Evolutionary conservation across 164 flowering plant genomes (phyloP), one percentile per base, ranked within the genome.

Genomic region (Platanus orientalis): DNA sequence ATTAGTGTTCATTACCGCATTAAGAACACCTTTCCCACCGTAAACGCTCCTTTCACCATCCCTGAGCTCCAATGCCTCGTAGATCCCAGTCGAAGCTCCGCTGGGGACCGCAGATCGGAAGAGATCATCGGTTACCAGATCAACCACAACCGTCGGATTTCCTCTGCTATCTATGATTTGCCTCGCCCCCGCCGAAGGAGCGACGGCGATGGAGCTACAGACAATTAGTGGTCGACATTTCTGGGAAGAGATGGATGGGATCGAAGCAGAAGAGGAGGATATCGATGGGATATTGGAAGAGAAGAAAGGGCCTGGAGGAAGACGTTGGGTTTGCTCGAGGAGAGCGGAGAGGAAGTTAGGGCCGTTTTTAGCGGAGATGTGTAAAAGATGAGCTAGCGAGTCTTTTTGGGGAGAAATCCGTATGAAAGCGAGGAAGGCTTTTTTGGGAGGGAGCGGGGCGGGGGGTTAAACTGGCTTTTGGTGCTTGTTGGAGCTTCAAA

Each of bases 151-250:
- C 32, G 96, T 94, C 24, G 99, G 97, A 67, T 91, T 94, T 0
- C 99, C 99, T 27, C 99, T 74, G 77, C 97, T 94, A 66, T 94
- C 99, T 0, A 94, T 70, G 72, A 94, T 94, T 96, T 94, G 99
- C 65, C 99, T 76, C 32, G 99, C 97, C 79, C 85, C 58, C 7
- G 78, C 3, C 5, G 80, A 56, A 6, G 87, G 71, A 1, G 79
- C 69, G 1, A 72, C 71, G 13, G 81, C 71, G 27, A 74, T 68
- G 32, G 85, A 76, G 74, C 79, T 69, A 16, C 81, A 78, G 54
- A 86, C 74, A 23, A 62, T 29, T n/a, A 65, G 45, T 7, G 73
- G 62, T 12, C 71, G 78, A 60, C 60, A 13, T 45, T 28, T 26
- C 24, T 36, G 60, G 29, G 40, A 45, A 67, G 69, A 30, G 48